A percentile compares a stretch with the other conserved stretches of the same genome.
phyloP scores from a whole-genome alignment of 2,329 filamentous ascomycete species.

The Fusarium sambucinum region DNA sequence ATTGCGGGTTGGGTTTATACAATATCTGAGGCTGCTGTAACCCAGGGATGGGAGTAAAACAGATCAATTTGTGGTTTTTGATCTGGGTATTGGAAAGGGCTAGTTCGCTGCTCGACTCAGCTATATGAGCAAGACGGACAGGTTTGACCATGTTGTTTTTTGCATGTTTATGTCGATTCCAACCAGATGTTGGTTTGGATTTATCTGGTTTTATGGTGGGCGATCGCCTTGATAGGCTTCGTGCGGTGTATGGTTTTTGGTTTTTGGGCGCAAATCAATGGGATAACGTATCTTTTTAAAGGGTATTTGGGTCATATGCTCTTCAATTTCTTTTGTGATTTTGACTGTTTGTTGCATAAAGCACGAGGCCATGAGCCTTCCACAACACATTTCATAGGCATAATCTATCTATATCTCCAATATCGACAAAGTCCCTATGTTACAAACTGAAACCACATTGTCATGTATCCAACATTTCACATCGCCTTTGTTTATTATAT shows the following conservation, averaged over 20 bases:
- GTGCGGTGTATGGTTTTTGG: slow-evolving; percentile 27
- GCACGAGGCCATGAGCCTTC: background rate
- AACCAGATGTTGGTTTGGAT: slow-evolving; percentile 19
- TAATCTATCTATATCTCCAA: slow-evolving; percentile 5
- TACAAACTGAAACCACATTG: background rate
- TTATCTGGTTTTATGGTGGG: slow-evolving; percentile 16
- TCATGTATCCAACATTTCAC: background rate
- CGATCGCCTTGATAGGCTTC: slow-evolving; percentile 22
- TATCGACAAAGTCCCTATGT: background rate
- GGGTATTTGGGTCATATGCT: slow-evolving; percentile 18
- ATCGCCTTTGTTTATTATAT: background rate
- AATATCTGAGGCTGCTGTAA: slow-evolving; percentile 11
- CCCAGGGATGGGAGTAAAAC: slow-evolving; percentile 20
- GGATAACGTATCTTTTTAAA: slow-evolving; percentile 19
- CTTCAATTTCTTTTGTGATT: slow-evolving; percentile 21
- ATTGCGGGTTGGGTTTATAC: slow-evolving; percentile 7
- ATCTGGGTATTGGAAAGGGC: background rate
- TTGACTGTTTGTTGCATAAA: background rate
- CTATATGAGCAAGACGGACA: slow-evolving; percentile 19
- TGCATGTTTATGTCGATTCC: slow-evolving; percentile 31
- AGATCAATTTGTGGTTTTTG: slow-evolving; percentile 10
- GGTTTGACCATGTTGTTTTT: slow-evolving; percentile 19
- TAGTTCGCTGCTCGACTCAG: slow-evolving; percentile 10
- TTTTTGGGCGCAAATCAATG: slow-evolving; percentile 27
- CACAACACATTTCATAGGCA: slow-evolving; percentile 4